Evolutionary conservation across 164 flowering plant species (phyloP).

Genomic region (Piper betle): DNA sequence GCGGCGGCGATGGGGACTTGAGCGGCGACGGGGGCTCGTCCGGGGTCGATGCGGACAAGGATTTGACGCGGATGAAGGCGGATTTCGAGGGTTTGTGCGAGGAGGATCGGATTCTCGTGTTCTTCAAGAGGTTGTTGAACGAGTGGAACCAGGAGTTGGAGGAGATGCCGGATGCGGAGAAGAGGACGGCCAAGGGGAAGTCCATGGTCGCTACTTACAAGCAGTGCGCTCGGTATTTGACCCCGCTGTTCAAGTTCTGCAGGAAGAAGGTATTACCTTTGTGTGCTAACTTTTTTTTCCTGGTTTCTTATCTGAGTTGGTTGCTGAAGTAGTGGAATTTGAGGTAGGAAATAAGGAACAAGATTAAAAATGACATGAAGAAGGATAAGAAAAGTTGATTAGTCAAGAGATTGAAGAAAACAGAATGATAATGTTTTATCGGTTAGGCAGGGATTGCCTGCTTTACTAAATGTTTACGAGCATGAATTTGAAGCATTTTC

Average conservation of each 20-base stretch:
- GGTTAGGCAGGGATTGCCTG: too few relatives aligned
- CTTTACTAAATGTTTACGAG: too few relatives aligned
- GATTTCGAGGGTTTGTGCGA: constrained; percentile 79
- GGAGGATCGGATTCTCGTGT: constrained; percentile 73
- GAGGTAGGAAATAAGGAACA: neutral
- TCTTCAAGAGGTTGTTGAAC: constrained; percentile 81
- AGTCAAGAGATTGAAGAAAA: too few relatives aligned
- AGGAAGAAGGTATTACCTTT: constrained; percentile 61
- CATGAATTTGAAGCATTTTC: too few relatives aligned
- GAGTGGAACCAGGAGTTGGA: constrained; percentile 92
- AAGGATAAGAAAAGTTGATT: too few relatives aligned
- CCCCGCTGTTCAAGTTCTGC: constrained; percentile 90
- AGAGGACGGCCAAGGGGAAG: constrained; percentile 92
- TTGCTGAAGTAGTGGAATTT: neutral
- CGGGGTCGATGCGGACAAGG: constrained; percentile 65
- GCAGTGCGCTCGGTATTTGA: constrained; percentile 92
- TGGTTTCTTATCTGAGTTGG: neutral
- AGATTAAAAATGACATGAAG: too few relatives aligned
- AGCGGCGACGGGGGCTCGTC: constrained; percentile 63
- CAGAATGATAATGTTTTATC: too few relatives aligned
- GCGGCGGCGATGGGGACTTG: constrained; percentile 46
- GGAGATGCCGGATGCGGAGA: constrained; percentile 61
- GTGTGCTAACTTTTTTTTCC: neutral
- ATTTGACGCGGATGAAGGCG: constrained; percentile 70
- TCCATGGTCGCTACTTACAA: constrained; percentile 83